phyloP scores from a whole-genome alignment of 768 basidiomycete genomes.

The Tephrocybe sp. region DNA sequence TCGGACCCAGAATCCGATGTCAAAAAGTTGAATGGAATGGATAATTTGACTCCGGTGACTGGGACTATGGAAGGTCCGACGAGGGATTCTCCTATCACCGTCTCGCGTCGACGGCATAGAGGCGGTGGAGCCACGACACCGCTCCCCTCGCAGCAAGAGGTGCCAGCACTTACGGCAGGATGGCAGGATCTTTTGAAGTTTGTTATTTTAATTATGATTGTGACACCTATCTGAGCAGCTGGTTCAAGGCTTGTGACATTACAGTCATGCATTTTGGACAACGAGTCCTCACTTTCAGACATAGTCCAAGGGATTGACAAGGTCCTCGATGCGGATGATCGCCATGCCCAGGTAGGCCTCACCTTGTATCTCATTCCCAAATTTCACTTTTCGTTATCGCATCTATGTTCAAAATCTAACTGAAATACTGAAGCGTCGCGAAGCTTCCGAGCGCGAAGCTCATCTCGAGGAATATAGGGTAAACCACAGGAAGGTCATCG shows the following conservation, averaged over 20 bases:
- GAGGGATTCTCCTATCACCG: slow-evolving; percentile 19
- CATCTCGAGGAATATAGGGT: slow-evolving; percentile 51
- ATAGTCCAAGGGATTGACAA: slow-evolving; percentile 48
- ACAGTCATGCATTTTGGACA: slow-evolving; percentile 53
- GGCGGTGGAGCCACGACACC: slow-evolving; percentile 20
- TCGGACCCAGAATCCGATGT: slow-evolving; percentile 70
- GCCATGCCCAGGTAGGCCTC: slow-evolving; percentile 41
- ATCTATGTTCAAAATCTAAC: too few species aligned
- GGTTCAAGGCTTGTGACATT: slow-evolving; percentile 48
- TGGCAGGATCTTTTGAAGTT: slow-evolving; percentile 77
- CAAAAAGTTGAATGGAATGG: slow-evolving; percentile 38
- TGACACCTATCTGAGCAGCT: slow-evolving; percentile 7
- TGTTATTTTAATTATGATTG: slow-evolving; percentile 23
- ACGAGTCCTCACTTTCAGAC: slow-evolving; percentile 46
- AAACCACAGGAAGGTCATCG: slow-evolving; percentile 40
- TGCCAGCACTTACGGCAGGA: slow-evolving; percentile 44
- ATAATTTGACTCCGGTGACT: slow-evolving; percentile 10
- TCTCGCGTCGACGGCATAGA: slow-evolving; percentile 33
- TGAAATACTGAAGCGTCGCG: slow-evolving; percentile 62
- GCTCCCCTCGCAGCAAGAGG: slow-evolving; percentile 14
- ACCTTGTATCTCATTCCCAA: slow-evolving; percentile 9
- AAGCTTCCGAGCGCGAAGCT: slow-evolving; percentile 65
- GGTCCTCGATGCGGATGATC: slow-evolving; percentile 41
- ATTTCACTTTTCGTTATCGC: slow-evolving; percentile 13
- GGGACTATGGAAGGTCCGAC: slow-evolving; percentile 11